Percentiles rank a stretch among this genome's conserved stretches.
phyloP scores from a whole-genome alignment of 345 rosid species.

The Boechera retrofracta region DNA sequence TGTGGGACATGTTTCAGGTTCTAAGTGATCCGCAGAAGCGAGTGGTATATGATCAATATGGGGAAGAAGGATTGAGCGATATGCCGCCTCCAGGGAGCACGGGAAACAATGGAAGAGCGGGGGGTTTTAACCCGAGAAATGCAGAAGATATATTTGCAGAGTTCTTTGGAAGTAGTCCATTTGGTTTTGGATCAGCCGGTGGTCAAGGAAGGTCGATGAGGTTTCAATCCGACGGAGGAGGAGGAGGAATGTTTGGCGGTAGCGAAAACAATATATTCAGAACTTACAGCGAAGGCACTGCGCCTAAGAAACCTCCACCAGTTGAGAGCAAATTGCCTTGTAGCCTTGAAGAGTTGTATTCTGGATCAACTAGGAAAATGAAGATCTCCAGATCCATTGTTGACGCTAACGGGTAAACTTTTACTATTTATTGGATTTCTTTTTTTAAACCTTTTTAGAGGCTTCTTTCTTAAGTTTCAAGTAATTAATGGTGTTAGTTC shows the following conservation, averaged over 20 bases:
- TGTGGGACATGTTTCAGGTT: constrained; percentile 54
- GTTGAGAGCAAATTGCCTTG: constrained; percentile 94
- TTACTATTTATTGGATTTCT: neutral
- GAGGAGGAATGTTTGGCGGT: constrained; percentile 60
- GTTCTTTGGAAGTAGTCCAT: constrained; percentile 92
- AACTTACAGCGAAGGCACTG: constrained; percentile 62
- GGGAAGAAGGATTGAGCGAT: constrained; percentile 94
- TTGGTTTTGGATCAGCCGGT: constrained; percentile 75
- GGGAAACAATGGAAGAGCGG: constrained; percentile 54
- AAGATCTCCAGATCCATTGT: constrained; percentile 91
- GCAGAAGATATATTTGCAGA: constrained; percentile 98
- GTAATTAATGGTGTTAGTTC: neutral
- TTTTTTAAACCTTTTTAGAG: neutral
- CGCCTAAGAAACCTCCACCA: constrained; percentile 77
- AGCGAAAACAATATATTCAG: constrained; percentile 64
- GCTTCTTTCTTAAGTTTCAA: neutral
- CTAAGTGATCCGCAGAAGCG: constrained; percentile 88
- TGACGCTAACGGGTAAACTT: constrained; percentile 66
- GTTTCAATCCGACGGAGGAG: constrained; percentile 77
- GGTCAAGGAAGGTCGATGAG: constrained; percentile 68
- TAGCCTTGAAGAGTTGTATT: constrained; percentile 82
- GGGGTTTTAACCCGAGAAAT: constrained; percentile 88
- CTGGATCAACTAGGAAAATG: constrained; percentile 97
- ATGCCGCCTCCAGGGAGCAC: constrained; percentile 66
- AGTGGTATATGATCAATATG: constrained; percentile 78